Percentiles rank a stretch among this genome's conserved stretches.
These are phyloP conservation scores for Ophiostoma pallidulum DNA, from an alignment of 2,329 filamentous ascomycete species.

Conservation along the genomic window DNA sequence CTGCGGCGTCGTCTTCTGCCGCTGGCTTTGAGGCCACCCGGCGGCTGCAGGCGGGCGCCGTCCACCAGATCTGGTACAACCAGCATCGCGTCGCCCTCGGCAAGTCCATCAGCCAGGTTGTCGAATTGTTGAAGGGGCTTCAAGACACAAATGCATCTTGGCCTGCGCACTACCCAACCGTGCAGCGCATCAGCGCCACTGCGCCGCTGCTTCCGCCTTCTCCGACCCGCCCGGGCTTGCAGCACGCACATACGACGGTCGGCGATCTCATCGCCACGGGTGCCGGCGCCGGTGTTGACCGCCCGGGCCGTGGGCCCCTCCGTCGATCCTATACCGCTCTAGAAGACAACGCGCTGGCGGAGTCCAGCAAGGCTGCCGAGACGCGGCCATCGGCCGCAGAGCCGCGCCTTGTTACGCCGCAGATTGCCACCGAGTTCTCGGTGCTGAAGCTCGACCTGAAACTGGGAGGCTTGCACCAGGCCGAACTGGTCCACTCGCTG, in stretches of 20 bases:
- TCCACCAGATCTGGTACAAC: conserved; percentile 93
- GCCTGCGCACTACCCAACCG: conserved; percentile 91
- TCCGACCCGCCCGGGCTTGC: conserved; percentile 47
- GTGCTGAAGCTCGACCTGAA: conserved; percentile 92
- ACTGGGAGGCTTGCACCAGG: conserved; percentile 74
- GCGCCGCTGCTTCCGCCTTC: conserved; percentile 35
- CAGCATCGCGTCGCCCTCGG: conserved; percentile 80
- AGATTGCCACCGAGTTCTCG: conserved; percentile 93
- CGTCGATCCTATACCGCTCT: conserved; percentile 60
- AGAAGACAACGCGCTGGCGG: conserved; percentile 49
- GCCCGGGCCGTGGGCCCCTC: conserved; percentile 28
- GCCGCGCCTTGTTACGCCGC: conserved; percentile 77
- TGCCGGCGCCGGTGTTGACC: not conserved
- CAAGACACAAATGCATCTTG: conserved; percentile 83
- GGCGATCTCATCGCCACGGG: conserved; percentile 30
- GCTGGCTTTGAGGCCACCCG: conserved; percentile 49
- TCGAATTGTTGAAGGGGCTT: conserved; percentile 73
- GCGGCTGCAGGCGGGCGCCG: conserved; percentile 65
- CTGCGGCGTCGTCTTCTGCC: conserved; percentile 22
- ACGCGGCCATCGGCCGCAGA: conserved; percentile 44
- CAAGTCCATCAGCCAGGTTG: conserved; percentile 75
- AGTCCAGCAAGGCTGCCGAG: conserved; percentile 66
- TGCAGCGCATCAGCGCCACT: conserved; percentile 49
- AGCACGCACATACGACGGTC: conserved; percentile 53
- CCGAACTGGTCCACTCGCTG: conserved; percentile 86